Conservation (phyloP, 2,329 filamentous ascomycete species). For the Alternaria sp. region DNA sequence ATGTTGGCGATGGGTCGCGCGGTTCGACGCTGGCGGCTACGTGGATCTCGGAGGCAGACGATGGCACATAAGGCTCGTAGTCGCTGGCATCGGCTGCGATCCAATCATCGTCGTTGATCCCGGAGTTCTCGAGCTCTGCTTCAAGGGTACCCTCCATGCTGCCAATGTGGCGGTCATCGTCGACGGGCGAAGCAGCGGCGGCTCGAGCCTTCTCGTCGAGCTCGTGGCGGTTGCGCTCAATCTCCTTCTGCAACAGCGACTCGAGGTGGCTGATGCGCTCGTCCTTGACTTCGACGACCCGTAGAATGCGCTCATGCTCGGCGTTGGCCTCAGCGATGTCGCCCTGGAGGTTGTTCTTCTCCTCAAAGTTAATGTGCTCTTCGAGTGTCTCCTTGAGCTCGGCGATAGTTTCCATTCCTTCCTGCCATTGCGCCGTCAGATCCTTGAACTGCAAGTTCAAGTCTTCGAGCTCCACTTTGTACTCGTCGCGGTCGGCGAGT, state of each 20-base stretch:
- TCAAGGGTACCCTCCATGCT: slow-evolving; percentile 18
- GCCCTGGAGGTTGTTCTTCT: slow-evolving; percentile 11
- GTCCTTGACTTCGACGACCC: slow-evolving; percentile 29
- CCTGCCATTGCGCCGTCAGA: slow-evolving; percentile 16
- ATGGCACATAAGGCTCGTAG: background rate
- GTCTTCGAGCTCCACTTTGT: background rate
- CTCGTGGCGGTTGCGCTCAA: slow-evolving; percentile 10
- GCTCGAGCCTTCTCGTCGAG: slow-evolving; percentile 14
- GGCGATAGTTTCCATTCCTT: slow-evolving; percentile 5
- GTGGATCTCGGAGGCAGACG: background rate
- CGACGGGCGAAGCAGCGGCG: slow-evolving; percentile 18
- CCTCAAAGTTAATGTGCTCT: background rate
- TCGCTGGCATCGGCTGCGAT: slow-evolving; percentile 13
- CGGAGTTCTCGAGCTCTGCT: slow-evolving; percentile 16
- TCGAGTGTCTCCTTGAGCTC: slow-evolving; percentile 11
- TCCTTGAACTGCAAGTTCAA: slow-evolving; percentile 14
- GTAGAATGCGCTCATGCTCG: slow-evolving; percentile 12
- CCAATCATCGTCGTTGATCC: slow-evolving; percentile 8
- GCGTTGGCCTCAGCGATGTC: slow-evolving; percentile 16
- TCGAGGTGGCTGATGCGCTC: slow-evolving; percentile 33
- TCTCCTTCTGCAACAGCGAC: slow-evolving; percentile 24
- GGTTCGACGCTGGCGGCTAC: background rate
- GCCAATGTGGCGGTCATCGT: slow-evolving; percentile 7
- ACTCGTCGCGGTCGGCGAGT: background rate
- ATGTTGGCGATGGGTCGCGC: background rate